Evolutionary conservation across 1,284 basidiomycete genomes (phyloP), one percentile per base, ranked within the genome.

Genomic region (Boletus semigastroideus): DNA sequence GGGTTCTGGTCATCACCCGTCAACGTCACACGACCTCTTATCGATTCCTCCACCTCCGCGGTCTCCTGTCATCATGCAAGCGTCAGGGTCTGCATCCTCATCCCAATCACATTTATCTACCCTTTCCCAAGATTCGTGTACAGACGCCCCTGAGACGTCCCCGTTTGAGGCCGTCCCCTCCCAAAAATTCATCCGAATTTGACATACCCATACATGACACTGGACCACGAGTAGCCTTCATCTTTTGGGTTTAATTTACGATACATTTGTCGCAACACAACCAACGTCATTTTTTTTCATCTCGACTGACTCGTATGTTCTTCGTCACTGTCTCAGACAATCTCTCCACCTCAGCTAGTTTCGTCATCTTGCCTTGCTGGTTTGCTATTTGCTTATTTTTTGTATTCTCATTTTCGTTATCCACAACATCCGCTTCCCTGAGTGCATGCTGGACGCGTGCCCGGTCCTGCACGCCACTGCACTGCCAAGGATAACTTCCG

Each of bases 141-240:
- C 66, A 52, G 71, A 69, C 41, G 71, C 68, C 42, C 52, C 55
- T 40, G 65, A 68, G 31, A 58, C 56, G 8, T 54, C 59, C 16
- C 61, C 69, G 37, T 71, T 63, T 39, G 70, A 69, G 34, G 36
- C 63, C 36, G 46, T 59, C 17, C 46, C 65, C 31, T 34, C 59
- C 58, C 55, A 48, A 67, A 58, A 58, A 49, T 50, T 27, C 51
- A 57, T 41, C 55, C 64, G 27, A 67, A 57, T 38, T 52, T 70
- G 43, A 53, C 68, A 42, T 77, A 77, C 53, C 74, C 76, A 4
- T 76, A 77, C 58, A 62, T 72, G 55, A 65, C 62, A 19, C 57
- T 73, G 53, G 76, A 76, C 54, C 71, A 74, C 42, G 66, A 70
- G 46, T 66, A 66, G 45, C 42, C 40, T 22, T 51, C 38, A 47